Conservation (phyloP, 2,329 filamentous ascomycete genomes). For the Botrytis medusae region DNA sequence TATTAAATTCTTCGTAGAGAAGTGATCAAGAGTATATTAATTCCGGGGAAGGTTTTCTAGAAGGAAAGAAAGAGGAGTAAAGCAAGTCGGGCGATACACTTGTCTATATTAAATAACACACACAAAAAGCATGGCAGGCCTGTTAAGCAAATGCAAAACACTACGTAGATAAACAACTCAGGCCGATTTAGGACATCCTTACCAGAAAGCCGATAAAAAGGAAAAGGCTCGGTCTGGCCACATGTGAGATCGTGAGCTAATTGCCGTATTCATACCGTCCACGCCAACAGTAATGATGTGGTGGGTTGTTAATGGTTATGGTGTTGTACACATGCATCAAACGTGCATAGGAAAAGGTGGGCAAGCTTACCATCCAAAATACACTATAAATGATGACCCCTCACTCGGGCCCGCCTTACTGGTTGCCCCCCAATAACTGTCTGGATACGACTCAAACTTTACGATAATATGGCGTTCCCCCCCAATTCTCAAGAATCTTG, state of each 20-base stretch:
- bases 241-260: slow-evolving; percentile 18
- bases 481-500: slow-evolving; percentile 17
- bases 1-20: not conserved
- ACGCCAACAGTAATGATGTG: slow-evolving; percentile 25
- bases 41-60: not conserved
- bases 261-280: slow-evolving; percentile 12
- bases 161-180: slow-evolving; percentile 14
- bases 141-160: slow-evolving; percentile 2
- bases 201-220: slow-evolving; percentile 13
- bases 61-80: slow-evolving; percentile 7
- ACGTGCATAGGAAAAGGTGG: slow-evolving; percentile 21
- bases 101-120: slow-evolving; percentile 17
- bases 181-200: slow-evolving; percentile 14
- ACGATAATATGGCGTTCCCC: slow-evolving; percentile 9
- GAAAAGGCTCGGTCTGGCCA: slow-evolving; percentile 17
- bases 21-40: not conserved
- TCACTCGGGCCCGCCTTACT: slow-evolving; percentile 16
- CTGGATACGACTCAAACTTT: slow-evolving; percentile 13
- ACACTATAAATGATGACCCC: slow-evolving; percentile 14
- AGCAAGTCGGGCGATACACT: not conserved
- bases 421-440: slow-evolving; percentile 9
- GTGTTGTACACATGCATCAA: slow-evolving; percentile 24
- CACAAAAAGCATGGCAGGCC: slow-evolving; percentile 9
- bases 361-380: slow-evolving; percentile 18
- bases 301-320: slow-evolving; percentile 24